Conservation (phyloP, 2,329 filamentous ascomycete genomes). For the Botrytis squamosa region DNA sequence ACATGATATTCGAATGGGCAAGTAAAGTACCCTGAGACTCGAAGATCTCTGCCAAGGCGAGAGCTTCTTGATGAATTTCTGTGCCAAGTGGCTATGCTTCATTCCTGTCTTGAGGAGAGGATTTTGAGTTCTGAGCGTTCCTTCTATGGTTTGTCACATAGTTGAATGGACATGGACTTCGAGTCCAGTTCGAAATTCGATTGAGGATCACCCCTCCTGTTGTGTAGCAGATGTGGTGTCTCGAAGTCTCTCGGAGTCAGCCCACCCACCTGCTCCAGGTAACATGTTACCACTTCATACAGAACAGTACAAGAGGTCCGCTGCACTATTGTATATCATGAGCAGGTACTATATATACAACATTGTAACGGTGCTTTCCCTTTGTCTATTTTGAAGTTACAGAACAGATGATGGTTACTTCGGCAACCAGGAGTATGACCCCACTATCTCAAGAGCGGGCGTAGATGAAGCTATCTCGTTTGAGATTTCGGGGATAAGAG, state of each 20-base stretch:
- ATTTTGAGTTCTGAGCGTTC: not conserved
- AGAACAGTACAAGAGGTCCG: conserved; percentile 13
- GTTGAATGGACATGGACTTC: not conserved
- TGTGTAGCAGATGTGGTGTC: conserved; percentile 17
- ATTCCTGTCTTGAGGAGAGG: not conserved
- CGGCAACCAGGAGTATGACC: conserved; percentile 12
- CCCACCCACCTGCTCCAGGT: conserved; percentile 11
- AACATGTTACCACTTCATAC: conserved; percentile 13
- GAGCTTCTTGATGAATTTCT: conserved; percentile 5
- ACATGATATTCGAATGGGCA: not conserved
- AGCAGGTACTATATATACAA: conserved; percentile 11
- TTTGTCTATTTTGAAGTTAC: conserved; percentile 2
- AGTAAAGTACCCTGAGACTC: conserved; percentile 1
- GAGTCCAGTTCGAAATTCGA: conserved; percentile 4
- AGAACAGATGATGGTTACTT: conserved; percentile 13
- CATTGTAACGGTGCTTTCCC: conserved; percentile 2
- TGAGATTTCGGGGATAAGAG: conserved; percentile 17
- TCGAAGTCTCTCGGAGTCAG: conserved; percentile 16
- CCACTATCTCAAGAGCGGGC: conserved; percentile 6
- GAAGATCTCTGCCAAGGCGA: not conserved
- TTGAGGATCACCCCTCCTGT: conserved; percentile 18
- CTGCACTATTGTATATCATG: conserved; percentile 14
- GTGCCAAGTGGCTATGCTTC: conserved; percentile 13
- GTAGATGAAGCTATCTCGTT: conserved; percentile 6
- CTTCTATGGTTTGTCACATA: not conserved